Conservation (phyloP, 1,139 yeast species). For the Lizanozyma gosingica region DNA sequence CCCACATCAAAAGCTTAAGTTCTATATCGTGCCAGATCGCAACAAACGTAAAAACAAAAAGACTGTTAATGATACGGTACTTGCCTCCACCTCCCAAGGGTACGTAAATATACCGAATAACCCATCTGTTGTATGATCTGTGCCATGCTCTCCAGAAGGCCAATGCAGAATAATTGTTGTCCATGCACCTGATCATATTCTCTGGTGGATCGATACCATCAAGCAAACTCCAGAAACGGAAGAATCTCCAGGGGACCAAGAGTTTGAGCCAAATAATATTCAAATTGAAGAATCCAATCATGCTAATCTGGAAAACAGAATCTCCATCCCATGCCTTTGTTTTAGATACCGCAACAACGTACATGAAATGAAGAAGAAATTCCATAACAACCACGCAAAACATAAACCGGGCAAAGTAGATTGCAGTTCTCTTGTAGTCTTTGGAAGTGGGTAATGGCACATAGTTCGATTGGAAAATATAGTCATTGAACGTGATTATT, state of each 20-base stretch:
- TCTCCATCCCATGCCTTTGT: slow-evolving; percentile 87
- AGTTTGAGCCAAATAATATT: slow-evolving; percentile 89
- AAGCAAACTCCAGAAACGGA: slow-evolving; percentile 82
- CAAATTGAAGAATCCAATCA: slow-evolving; percentile 87
- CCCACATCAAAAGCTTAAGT: slow-evolving; percentile 81
- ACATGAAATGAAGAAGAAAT: slow-evolving; percentile 72
- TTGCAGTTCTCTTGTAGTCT: slow-evolving; percentile 39
- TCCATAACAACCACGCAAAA: slow-evolving; percentile 86
- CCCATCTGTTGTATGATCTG: slow-evolving; percentile 86
- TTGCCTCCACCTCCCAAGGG: slow-evolving; percentile 80
- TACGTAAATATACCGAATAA: slow-evolving; percentile 69
- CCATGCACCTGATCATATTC: slow-evolving; percentile 94
- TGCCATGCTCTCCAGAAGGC: slow-evolving; percentile 99
- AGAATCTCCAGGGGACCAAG: slow-evolving; percentile 91
- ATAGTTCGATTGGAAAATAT: slow-evolving; percentile 57
- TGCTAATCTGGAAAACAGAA: slow-evolving; percentile 85
- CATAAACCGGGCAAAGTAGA: slow-evolving; percentile 59
- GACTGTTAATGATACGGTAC: slow-evolving; percentile 60
- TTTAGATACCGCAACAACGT: slow-evolving; percentile 87
- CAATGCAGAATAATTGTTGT: slow-evolving; percentile 83
- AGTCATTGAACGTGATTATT: slow-evolving; percentile 85
- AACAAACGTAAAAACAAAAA: slow-evolving; percentile 91
- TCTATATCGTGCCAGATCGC: slow-evolving; percentile 99
- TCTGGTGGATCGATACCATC: slow-evolving; percentile 97
- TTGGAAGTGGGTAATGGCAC: slow-evolving; percentile 33